Evolutionary conservation across 108 stramenopile genomes (phyloP), one percentile per base, ranked within the genome.

Genomic region (Fragilariopsis cylindrus): DNA sequence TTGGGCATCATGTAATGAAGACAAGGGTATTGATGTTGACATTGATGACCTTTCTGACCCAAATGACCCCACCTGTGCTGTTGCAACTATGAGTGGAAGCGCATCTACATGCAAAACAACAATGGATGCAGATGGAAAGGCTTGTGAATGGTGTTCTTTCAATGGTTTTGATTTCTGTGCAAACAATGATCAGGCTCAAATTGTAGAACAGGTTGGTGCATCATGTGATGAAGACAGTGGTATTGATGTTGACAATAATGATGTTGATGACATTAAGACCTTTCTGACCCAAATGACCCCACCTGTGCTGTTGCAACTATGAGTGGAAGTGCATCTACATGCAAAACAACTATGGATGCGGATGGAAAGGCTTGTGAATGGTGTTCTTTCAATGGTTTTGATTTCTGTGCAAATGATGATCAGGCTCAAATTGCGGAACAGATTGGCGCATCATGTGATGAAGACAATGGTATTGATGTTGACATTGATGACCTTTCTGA

Each of bases 341-440:
- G 84, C 56, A 71, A 72, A 65, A 43, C 69, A 8, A 77, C 80
- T 5, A 56, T 76, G 42, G 84, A 84, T 74, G 45, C 57, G 0
- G 80, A 81, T 50, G 80, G 80, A 5, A 65, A 68, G 58, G 58
- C 79, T 16, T 84, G 84, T 40, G 73, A 84, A 50, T 84, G 71
- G 67, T 84, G 84, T 46, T 52, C 56, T 15, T 40, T 80, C 13
- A 15, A 44, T 12, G 48, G 49, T 8, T 55, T 53, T 9, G 53
- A 75, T 1, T 58, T 80, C 40, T 80, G 79, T 48, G 30, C 71
- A 58, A 80, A 57, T 18, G 55, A 11, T 3, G 82, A 77, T 45
- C 80, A 84, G 58, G 84, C 76, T 18, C 52, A 71, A 48, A 12
- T 78, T 39, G 76, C 70, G 3, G 63, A 74, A 47, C 70, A 75